Evolutionary conservation across 2,329 filamentous ascomycete species (phyloP).

Genomic region (Fusarium sp.): DNA sequence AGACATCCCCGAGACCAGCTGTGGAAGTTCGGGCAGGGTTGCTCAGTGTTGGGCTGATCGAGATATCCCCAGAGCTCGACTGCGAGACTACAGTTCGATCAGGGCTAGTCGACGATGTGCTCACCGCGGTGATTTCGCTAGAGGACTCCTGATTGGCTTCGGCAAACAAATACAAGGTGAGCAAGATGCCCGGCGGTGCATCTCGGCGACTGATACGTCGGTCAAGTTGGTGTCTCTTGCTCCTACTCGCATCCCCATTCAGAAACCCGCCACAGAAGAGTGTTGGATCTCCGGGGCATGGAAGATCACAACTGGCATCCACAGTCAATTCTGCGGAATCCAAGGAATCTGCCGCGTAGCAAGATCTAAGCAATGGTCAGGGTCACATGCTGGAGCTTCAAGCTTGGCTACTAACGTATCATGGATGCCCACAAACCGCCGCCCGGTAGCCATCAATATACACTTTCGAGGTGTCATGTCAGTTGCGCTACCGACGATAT

Average conservation of each 20-base stretch:
- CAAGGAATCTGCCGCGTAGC: constrained; percentile 21
- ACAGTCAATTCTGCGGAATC: neutral
- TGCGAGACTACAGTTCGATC: neutral
- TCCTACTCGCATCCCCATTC: neutral
- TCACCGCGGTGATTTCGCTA: neutral
- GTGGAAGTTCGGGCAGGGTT: neutral
- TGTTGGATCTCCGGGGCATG: constrained; percentile 25
- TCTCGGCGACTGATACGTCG: neutral
- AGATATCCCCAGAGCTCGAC: neutral
- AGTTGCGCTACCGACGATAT: neutral
- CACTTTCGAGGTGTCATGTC: constrained; percentile 28
- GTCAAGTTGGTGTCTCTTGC: neutral
- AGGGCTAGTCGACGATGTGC: neutral
- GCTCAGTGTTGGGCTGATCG: neutral
- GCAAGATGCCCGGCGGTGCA: constrained; percentile 13
- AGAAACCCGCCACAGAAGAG: constrained; percentile 28
- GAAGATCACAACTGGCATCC: constrained; percentile 17
- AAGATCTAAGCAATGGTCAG: constrained; percentile 18
- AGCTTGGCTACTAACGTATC: constrained; percentile 3
- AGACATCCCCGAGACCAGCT: neutral
- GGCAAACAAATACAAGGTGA: constrained; percentile 22
- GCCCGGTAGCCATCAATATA: neutral
- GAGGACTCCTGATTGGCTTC: neutral
- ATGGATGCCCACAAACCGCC: constrained; percentile 18
- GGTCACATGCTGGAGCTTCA: neutral